A percentile compares a stretch with the other conserved stretches of the same genome.
Conservation (phyloP, 768 basidiomycete species). For the Strobilomyces echinocephalus region DNA sequence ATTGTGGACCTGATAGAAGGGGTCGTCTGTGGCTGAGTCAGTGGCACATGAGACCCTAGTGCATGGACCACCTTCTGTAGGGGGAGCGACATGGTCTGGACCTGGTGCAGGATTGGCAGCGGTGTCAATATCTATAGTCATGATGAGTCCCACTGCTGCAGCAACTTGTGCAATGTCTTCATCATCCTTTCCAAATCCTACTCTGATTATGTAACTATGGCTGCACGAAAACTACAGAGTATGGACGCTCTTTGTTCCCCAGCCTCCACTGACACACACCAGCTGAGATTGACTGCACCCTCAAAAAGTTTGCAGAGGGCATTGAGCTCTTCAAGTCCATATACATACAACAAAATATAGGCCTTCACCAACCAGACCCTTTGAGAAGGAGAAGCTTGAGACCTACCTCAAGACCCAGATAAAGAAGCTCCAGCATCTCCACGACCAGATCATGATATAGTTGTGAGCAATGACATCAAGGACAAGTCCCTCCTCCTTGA, state of each 20-base stretch:
- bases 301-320: slow-evolving; percentile 95
- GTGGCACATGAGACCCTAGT: slow-evolving; percentile 55
- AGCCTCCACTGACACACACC: too few relatives aligned
- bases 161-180: slow-evolving; percentile 81
- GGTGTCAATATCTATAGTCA: slow-evolving; percentile 69
- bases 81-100: slow-evolving; percentile 68
- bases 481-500: slow-evolving; percentile 92
- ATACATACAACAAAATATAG: slow-evolving; percentile 98
- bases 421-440: slow-evolving; percentile 83
- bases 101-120: slow-evolving; percentile 50
- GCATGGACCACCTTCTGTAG: slow-evolving; percentile 97
- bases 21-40: slow-evolving; percentile 48
- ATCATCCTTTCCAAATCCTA: slow-evolving; percentile 35
- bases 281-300: slow-evolving; percentile 98
- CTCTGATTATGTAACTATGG: slow-evolving; percentile 52
- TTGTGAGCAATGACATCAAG: slow-evolving; percentile 96
- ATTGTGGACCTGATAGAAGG: slow-evolving; percentile 90
- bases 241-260: slow-evolving; percentile 13
- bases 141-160: slow-evolving; percentile 56
- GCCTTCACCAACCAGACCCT: slow-evolving; percentile 91
- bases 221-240: slow-evolving; percentile 90
- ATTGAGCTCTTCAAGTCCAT: slow-evolving; percentile 93
- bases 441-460: slow-evolving; percentile 93
- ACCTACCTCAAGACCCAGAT: slow-evolving; percentile 96
- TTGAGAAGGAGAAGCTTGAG: slow-evolving; percentile 99